Evolutionary conservation across 1,139 yeast genomes (phyloP), one percentile per base, ranked within the genome.

Genomic region (Kurtzmaniella natalensis): DNA sequence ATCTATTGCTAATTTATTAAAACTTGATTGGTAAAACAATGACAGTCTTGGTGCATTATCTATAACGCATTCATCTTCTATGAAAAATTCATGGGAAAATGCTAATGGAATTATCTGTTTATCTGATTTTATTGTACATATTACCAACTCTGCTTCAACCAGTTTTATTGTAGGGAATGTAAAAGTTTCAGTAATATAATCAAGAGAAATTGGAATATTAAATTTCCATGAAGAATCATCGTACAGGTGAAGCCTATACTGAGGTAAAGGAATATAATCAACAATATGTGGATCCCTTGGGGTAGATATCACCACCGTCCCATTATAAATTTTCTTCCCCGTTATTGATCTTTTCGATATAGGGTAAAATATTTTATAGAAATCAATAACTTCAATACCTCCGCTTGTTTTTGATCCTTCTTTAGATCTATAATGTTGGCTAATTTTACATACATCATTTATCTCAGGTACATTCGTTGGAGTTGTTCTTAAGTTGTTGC

Each of bases 291-390:
- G 48, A 6, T 46, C 46, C 33, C 63, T 60, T 0, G 70, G 69
- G 0, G 70, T 59, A 3, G 68, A 51, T 14, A 68, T 50, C 2
- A 67, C 57, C 0, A 67, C 38, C 2, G 64, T 44, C 0, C 74
- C 74, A 30, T 54, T 41, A 2, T 53, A 41, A 34, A 59, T 55
- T 28, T 61, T 46, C n/a, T 47, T 41, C 0, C 67, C 64, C 0
- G 71, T 57, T n/a, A 68, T 35, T 3, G 59, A 45, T 37, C 61
- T 63, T 44, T 61, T 67, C 58, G 60, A 41, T 44, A 53, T 2
- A 67, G 57, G 51, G 18, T 25, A 28, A 7, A 32, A 5, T 17
- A 50, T 39, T 18, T 49, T 32, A 30, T 50, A 53, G 39, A 47
- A 56, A 34, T 45, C 51, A 16, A 40, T 33, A 28, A 42, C 43